Conservation (phyloP, 257 asterid genomes). For the Eucommia ulmoides region DNA sequence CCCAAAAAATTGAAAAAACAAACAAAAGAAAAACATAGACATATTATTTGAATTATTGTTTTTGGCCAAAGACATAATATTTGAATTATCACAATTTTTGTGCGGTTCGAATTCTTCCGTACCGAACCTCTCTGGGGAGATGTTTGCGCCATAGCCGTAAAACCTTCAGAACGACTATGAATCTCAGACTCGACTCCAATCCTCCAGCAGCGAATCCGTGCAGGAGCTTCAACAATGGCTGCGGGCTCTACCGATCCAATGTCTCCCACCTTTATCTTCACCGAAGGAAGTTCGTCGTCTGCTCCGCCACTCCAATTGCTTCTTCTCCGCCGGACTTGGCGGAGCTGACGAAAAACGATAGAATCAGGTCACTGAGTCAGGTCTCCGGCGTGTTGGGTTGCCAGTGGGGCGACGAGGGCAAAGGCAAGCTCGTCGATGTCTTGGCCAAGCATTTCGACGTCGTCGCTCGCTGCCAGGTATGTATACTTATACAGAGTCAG, state of each 20-base stretch:
- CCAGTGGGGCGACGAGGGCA: slow-evolving; percentile 99
- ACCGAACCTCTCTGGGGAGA: too few relatives aligned
- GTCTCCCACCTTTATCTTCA: not conserved
- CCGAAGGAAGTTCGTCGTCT: not conserved
- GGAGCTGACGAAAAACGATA: slow-evolving; percentile 20
- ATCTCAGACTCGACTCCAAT: not conserved
- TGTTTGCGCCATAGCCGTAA: too few relatives aligned
- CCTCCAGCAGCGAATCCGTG: not conserved
- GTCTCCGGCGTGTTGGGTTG: slow-evolving; percentile 93
- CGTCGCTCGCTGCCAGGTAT: slow-evolving; percentile 97
- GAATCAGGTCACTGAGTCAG: slow-evolving; percentile 72
- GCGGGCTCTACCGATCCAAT: not conserved
- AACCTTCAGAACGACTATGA: too few relatives aligned
- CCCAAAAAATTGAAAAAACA: too few relatives aligned
- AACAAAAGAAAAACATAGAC: too few relatives aligned
- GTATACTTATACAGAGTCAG: not conserved
- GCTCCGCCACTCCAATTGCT: slow-evolving; percentile 22
- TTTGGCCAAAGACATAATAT: too few relatives aligned
- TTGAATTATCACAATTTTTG: too few relatives aligned
- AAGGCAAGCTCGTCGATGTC: slow-evolving; percentile 90
- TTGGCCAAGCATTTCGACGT: slow-evolving; percentile 81
- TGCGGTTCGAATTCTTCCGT: too few relatives aligned
- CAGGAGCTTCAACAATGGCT: not conserved
- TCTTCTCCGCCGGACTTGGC: slow-evolving; percentile 21
- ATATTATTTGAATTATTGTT: too few relatives aligned